Base-by-base conservation (phyloP, 805 yeast species). In the Candida qinlingensis region DNA sequence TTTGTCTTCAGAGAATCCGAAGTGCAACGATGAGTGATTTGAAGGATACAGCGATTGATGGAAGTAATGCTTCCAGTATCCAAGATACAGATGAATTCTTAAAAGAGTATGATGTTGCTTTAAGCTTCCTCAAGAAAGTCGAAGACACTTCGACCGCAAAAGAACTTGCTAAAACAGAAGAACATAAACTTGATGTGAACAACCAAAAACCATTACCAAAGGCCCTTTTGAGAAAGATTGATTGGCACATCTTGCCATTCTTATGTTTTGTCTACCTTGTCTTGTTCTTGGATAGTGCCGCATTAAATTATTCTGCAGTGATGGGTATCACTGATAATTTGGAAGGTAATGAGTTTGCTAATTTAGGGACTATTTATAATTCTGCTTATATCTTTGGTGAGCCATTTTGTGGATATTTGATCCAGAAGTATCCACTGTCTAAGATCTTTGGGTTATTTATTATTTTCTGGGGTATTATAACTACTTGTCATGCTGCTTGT, bases 221-320 rank as follows among this genome's bases (percentile, higher is more conserved):
- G 10, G 6, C 7, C 34, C 42, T 41, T 30, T 31, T 51, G 19
- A 36, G 54, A 37, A 55, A 55, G 45, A 37, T 55, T 12, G 59
- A 55, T 39, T 34, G 42, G 10, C 44, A 42, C 13, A 40, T 55
- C 3, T 37, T 55, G 30, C 59, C 59, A n/a, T 37, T 78, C 34
- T 55, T 80, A 41, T 75, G 81, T 52, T 60, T 67, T 35, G 69
- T 76, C 27, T 80, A 80, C 57, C 71, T 79, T 45, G 64, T 78
- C 31, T 81, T 78, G 64, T 77, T 75, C 56, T 62, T 80, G 47
- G 86, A 80, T 56, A 78, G 78, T 52, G 69, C 77, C 3, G 63
- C 79, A 40, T 60, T 76, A 37, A 79, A 79, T 52, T 80, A 80
- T 57, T 78, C 85, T 4, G 82, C 81, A 2, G 79, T 80, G 1